phyloP scores from a whole-genome alignment of 129 eudicot genomes.

The Pulicaria dysenterica region DNA sequence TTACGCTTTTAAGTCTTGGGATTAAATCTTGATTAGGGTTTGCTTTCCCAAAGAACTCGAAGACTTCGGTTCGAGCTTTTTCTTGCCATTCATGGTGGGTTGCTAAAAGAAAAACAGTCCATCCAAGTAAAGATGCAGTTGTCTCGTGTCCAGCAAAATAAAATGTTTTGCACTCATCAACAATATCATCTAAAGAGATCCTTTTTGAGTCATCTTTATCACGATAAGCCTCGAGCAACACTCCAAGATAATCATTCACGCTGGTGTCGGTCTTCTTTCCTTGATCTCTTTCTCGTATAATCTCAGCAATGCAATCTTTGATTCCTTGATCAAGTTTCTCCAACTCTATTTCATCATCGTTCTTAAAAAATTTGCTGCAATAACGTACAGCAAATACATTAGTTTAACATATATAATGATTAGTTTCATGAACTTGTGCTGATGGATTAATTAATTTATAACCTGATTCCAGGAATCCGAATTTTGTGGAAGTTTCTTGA shows the following conservation, averaged over 20 bases:
- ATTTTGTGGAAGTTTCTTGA: conserved; percentile 53
- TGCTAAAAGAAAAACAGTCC: conserved; percentile 68
- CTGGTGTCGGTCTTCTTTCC: not conserved
- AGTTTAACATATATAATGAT: not conserved
- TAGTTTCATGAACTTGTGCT: not conserved
- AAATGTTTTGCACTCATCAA: conserved; percentile 79
- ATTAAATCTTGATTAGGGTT: conserved; percentile 60
- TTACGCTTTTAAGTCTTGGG: conserved; percentile 58
- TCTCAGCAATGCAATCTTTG: conserved; percentile 44
- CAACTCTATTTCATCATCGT: conserved; percentile 50
- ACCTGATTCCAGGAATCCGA: conserved; percentile 59
- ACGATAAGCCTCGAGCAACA: conserved; percentile 42
- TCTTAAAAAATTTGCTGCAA: conserved; percentile 42
- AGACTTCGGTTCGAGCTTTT: conserved; percentile 60
- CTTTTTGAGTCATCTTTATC: conserved; percentile 34
- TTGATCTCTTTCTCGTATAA: conserved; percentile 49
- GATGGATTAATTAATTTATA: not conserved
- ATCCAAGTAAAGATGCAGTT: conserved; percentile 61
- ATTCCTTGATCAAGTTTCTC: conserved; percentile 71
- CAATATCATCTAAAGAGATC: conserved; percentile 53
- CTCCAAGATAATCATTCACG: conserved; percentile 54
- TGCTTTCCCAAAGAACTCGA: conserved; percentile 37
- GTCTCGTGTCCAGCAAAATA: conserved; percentile 83
- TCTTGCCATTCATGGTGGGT: conserved; percentile 70
- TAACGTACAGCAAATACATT: not conserved